Conservation (phyloP, 345 rosid genomes). For the Boechera stricta region DNA sequence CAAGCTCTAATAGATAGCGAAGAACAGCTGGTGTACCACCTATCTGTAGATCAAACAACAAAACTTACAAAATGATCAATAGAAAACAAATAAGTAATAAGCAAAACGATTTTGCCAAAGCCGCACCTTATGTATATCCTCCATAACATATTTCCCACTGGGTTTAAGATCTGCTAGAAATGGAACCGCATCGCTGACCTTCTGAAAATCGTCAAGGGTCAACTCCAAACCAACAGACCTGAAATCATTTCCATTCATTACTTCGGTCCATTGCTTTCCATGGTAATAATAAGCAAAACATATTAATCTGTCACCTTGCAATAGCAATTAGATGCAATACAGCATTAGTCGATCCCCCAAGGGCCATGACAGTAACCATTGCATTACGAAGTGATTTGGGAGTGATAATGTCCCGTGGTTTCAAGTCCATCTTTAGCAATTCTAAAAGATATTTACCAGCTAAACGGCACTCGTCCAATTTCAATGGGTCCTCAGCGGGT, state of each 20-base stretch:
- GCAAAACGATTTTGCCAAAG: constrained; percentile 19
- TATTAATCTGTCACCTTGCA: constrained; percentile 65
- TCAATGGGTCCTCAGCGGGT: constrained; percentile 94
- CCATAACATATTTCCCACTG: constrained; percentile 98
- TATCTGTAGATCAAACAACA: constrained; percentile 50
- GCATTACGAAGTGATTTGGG: constrained; percentile 83
- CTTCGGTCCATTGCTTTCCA: constrained; percentile 22
- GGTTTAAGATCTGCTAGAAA: constrained; percentile 97
- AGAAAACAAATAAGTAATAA: not conserved
- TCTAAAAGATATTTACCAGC: constrained; percentile 91
- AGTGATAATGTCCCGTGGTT: constrained; percentile 93
- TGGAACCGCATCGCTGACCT: constrained; percentile 88
- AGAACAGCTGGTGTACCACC: constrained; percentile 89
- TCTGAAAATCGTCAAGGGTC: constrained; percentile 94
- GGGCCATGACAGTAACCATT: constrained; percentile 97
- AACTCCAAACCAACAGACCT: constrained; percentile 97
- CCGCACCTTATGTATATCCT: constrained; percentile 88
- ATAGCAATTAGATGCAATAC: constrained; percentile 95
- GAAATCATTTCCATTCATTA: constrained; percentile 45
- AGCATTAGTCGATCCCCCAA: constrained; percentile 98
- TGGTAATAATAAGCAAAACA: constrained; percentile 21
- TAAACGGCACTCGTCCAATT: constrained; percentile 87
- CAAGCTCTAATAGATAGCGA: constrained; percentile 70
- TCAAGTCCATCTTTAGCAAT: constrained; percentile 84
- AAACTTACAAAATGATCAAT: constrained; percentile 23